Evolutionary conservation across 768 basidiomycete genomes (phyloP), one percentile per base, ranked within the genome.

Genomic region (Rhodotorula graminis): DNA sequence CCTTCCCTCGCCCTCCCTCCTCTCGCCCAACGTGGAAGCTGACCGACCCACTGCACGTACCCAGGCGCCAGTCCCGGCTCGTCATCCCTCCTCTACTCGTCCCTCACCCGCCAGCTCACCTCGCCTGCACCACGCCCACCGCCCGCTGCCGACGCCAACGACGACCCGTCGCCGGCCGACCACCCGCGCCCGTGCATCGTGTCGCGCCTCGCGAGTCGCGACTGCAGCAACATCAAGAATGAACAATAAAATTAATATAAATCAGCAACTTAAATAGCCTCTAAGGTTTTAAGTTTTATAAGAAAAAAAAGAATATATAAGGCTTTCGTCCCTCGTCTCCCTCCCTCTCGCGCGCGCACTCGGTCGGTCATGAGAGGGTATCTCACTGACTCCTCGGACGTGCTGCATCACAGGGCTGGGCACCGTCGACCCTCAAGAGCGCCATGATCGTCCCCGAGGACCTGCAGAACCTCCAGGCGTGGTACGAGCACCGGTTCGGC

Each of bases 211-310:
- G 67, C 68, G 2, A 65, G 62, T 42, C 67, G 74, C 37, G 74
- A 76, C 49, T 76, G 74, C 58, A 64, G 62, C 10, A 72, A 64
- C 49, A 68, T 76, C 74, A 76, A 76, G 59, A 70, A 69, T n/a
- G 65, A n/a, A n/a, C n/a, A n/a, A n/a, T n/a, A n/a, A n/a, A n/a
- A n/a, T n/a, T n/a, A n/a, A n/a, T n/a, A n/a, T n/a, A n/a, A n/a
- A n/a, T n/a, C n/a, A n/a, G n/a, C n/a, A n/a, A n/a, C n/a, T n/a
- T n/a, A n/a, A n/a, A n/a, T n/a, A n/a, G n/a, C n/a, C n/a, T n/a
- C n/a, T n/a, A n/a, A n/a, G n/a, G n/a, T n/a, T n/a, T n/a, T n/a
- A n/a, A n/a, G n/a, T n/a, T n/a, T n/a, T n/a, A n/a, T n/a, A n/a
- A n/a, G n/a, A n/a, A n/a, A n/a, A n/a, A n/a, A n/a, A n/a, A n/a